Conservation (phyloP, 2,329 filamentous ascomycete species). For the Sarocladium strictum region DNA sequence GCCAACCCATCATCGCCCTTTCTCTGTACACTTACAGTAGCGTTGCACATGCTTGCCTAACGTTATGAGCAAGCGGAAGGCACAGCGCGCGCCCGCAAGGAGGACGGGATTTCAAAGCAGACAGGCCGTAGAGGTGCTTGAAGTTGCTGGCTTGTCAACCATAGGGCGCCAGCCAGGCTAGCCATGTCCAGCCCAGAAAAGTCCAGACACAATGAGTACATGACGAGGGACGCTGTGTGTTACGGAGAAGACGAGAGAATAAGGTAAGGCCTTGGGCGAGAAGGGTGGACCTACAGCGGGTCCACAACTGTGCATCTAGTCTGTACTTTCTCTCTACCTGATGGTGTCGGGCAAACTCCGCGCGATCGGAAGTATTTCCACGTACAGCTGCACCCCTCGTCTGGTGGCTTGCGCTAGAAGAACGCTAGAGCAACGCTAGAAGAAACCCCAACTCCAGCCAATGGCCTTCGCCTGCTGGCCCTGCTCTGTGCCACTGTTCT, state of each 20-base stretch:
- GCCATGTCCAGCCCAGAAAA: too few species aligned
- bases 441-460: neutral
- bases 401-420: slow-evolving; percentile 7
- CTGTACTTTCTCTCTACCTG: too few species aligned
- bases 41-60: too few species aligned
- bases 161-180: slow-evolving; percentile 1
- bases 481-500: neutral
- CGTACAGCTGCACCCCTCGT: neutral
- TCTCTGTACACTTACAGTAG: too few species aligned
- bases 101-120: neutral
- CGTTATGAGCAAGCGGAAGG: too few species aligned
- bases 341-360: too few species aligned
- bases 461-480: neutral
- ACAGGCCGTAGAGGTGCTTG: neutral
- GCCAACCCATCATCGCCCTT: too few species aligned
- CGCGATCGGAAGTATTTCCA: too few species aligned
- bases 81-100: too few species aligned
- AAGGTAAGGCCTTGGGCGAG: slow-evolving; percentile 3
- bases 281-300: neutral
- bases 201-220: neutral
- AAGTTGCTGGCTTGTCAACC: neutral
- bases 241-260: slow-evolving; percentile 6
- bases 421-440: slow-evolving; percentile 2
- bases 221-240: slow-evolving; percentile 5
- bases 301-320: too few species aligned